Base-by-base conservation (phyloP, 345 rosid genomes). In the Citrus cavaleriei region DNA sequence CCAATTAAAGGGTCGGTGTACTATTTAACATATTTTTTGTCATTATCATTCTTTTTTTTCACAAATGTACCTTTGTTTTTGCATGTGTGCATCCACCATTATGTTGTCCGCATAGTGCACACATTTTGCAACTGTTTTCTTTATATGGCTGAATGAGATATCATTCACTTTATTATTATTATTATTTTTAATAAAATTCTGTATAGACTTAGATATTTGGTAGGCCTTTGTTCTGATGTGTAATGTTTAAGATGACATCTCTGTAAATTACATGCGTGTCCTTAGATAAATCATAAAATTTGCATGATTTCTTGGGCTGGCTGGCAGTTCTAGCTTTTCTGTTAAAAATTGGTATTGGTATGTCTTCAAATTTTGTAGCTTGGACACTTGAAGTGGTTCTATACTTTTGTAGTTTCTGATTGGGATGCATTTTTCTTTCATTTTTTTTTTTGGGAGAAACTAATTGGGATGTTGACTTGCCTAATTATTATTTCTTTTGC, bases 1-100 rank as follows among this genome's bases (percentile, higher is more conserved):
- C 91, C 72, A 55, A 72, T 66, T 70, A 87, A 85, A 79, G 83
- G 90, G 98, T 93, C 70, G 46, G 97, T 92, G 28, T 61, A 74
- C 19, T 9, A 54, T 54, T 54, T 54, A 54, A 54, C 22, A 4
- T 18, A 4, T 4, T 54, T 18, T 54, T 18, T 54, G 7, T 54
- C 22, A 54, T 54, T 54, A 54, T 54, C 55, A 27, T 18, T 35
- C 9, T 65, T 57, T 79, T 35, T 28, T 35, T 55, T 57, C 24
- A 7, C 19, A 35, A 57, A 72, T 72, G 57, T 34, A 34, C 63
- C 13, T 73, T 6, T 49, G 73, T 66, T 16, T 46, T 46, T 70
- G 60, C 38, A 30, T 32, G 28, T 10, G 1, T 72, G 76, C 73
- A 81, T 76, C 40, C 77, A 25, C 68, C 58, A 22, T 72, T 37